Evolutionary conservation across 352 stramenopile species (phyloP), one percentile per base, ranked within the genome.

Genomic region (Phytophthora ohioensis): DNA sequence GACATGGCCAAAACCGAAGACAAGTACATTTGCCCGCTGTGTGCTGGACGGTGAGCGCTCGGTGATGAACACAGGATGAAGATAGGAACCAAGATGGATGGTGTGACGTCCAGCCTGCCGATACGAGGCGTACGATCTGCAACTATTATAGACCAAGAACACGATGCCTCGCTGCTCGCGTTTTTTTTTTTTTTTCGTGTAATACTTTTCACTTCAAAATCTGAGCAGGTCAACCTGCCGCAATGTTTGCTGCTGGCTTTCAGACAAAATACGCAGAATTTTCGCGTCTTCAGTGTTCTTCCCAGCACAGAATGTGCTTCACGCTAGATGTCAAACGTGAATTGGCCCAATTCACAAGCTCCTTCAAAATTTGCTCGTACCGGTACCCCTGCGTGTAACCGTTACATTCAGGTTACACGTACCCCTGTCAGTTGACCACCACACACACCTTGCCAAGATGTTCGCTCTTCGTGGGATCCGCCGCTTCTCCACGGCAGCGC

Each of bases 1-100:
- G 65, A 79, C 21, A 85, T 96, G 51, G 64, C 78, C 17, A 81
- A 91, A 17, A 85, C 87, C 30, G 89, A 80, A 64, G 88, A 93
- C 21, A 94, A 93, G 79, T 96, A 96, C 78, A 92, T 94, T 69
- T 94, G 88, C 32, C 88, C 88, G 4, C 68, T 94, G 30, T 96
- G 88, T 71, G 75, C 67, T 61, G 87, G 87, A 11, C 78, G 87
- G 53, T 91, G 63, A 88, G 58, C 46, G 52, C 46, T 41, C 10
- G n/a, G 3, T 57, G 30, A 31, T 64, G 38, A 55, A 27, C 21
- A n/a, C 31, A 55, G n/a, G 31, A 69, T 48, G 36, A 49, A 47
- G 30, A 51, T 59, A 67, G 7, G 21, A 52, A 32, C 31, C 17
- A 58, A 63, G 31, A 39, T 30, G 54, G 17, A 43, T 3, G 46